These are phyloP conservation scores for Starmera dryadoides DNA, from an alignment of 805 yeast species.

Conservation along the genomic window DNA sequence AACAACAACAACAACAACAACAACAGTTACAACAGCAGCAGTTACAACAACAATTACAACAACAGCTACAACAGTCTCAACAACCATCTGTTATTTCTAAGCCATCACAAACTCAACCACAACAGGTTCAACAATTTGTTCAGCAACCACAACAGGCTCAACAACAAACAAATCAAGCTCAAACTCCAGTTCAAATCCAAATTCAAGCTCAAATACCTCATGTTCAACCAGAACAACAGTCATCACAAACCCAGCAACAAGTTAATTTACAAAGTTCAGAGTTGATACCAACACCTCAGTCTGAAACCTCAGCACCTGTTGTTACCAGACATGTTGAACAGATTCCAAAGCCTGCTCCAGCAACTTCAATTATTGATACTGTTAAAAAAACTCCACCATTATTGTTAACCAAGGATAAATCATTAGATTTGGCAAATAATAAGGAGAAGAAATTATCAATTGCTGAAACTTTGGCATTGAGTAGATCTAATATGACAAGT, in stretches of 20 bases:
- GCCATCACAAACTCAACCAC: not conserved
- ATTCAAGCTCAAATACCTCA: too few relatives aligned
- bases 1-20: slow-evolving; percentile 9
- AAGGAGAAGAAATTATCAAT: slow-evolving; percentile 34
- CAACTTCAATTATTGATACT: slow-evolving; percentile 13
- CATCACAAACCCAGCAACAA: not conserved
- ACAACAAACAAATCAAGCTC: slow-evolving; percentile 4
- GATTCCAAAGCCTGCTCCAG: slow-evolving; percentile 14
- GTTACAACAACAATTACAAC: slow-evolving; percentile 1
- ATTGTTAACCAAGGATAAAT: slow-evolving; percentile 18
- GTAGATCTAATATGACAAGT: slow-evolving; percentile 37
- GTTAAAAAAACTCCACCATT: slow-evolving; percentile 16
- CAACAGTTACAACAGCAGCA: slow-evolving; percentile 1
- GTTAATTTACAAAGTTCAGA: not conserved
- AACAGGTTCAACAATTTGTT: not conserved
- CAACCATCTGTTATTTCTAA: too few relatives aligned
- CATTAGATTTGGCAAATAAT: slow-evolving; percentile 18
- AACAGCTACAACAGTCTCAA: slow-evolving; percentile 2
- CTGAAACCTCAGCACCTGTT: slow-evolving; percentile 1
- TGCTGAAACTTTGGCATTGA: slow-evolving; percentile 53
- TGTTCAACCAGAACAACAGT: slow-evolving; percentile 1
- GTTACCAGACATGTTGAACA: not conserved
- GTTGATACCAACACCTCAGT: slow-evolving; percentile 5
- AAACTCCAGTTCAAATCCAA: too few relatives aligned
- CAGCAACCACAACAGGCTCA: slow-evolving; percentile 1